Base-by-base conservation (phyloP, 768 basidiomycete genomes). In the Amanita thiersii region DNA sequence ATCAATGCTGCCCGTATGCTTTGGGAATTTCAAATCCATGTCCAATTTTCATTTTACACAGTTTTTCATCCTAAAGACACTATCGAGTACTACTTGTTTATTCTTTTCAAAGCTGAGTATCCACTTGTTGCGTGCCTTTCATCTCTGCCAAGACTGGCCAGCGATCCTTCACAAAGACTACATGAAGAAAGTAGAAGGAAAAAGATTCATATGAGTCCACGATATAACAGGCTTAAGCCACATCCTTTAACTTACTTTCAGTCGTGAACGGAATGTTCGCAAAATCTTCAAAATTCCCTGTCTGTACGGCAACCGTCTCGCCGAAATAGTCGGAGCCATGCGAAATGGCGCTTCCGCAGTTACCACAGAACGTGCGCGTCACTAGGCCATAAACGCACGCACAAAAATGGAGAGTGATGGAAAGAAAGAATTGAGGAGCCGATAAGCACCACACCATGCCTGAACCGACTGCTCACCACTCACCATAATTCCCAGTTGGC, bases 111-210 rank as follows among this genome's bases (percentile, higher is more conserved):
- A n/a, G 26, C 26, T 28, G 26, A 28, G 47, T 47, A 29, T 52
- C 42, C 10, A 57, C 43, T 45, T 63, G 62, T 11, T 47, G 50
- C 5, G 60, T 60, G 6, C 47, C 53, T 0, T 39, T 15, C 11
- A 62, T 37, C 6, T 52, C 43, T 5, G 44, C 47, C 3, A 63
- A 37, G 4, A 49, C 57, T 17, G 43, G 45, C 59, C 60, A 62
- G 33, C 62, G 56, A 37, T 62, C 60, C 49, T 64, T 64, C 12
- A 60, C 57, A 48, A 60, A 64, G 14, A 64, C 60, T 63, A 28
- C 12, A 6, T 5, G 31, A 35, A 10, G 15, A 26, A 39, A 7
- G 0, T n/a, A n/a, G n/a, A n/a, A n/a, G 7, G 29, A 44, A 12
- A 7, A n/a, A 28, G n/a, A 28, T n/a, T 7, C 26, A 28, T n/a